Conservation (phyloP, 805 yeast genomes). For the Cyberlindnera saturnus region DNA sequence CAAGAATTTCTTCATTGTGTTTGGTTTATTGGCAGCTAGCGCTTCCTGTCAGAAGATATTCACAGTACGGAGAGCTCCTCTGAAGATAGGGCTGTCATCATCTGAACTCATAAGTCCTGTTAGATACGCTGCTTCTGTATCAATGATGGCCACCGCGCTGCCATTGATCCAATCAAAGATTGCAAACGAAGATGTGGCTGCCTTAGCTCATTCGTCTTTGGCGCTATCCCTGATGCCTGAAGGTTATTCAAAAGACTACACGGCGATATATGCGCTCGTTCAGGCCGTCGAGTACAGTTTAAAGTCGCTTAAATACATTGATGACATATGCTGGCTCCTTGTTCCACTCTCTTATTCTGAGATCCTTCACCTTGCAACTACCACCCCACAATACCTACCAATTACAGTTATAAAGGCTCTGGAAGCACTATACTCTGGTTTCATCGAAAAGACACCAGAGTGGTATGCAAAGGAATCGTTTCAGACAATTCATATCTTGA, state of each 20-base stretch:
- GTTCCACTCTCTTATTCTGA: conserved; percentile 14
- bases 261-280: conserved; percentile 8
- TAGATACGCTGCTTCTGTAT: conserved; percentile 2
- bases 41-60: conserved; percentile 4
- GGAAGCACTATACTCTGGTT: conserved; percentile 6
- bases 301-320: background rate
- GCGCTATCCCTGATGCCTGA: conserved; percentile 12
- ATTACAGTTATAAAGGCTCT: background rate
- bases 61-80: background rate
- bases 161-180: conserved; percentile 7
- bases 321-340: conserved; percentile 9
- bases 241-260: conserved; percentile 9
- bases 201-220: background rate
- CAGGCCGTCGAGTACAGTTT: conserved; percentile 9
- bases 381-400: conserved; percentile 15
- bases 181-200: background rate
- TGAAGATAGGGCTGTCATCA: background rate
- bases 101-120: background rate
- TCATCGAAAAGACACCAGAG: conserved; percentile 12
- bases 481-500: conserved; percentile 4
- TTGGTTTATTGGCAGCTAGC: conserved; percentile 6
- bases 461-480: conserved; percentile 12
- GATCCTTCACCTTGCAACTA: conserved; percentile 9
- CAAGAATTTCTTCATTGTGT: conserved; percentile 5
- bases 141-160: conserved; percentile 1